Conservation (phyloP, 1,284 basidiomycete species). For the Prillingera fragicola region DNA sequence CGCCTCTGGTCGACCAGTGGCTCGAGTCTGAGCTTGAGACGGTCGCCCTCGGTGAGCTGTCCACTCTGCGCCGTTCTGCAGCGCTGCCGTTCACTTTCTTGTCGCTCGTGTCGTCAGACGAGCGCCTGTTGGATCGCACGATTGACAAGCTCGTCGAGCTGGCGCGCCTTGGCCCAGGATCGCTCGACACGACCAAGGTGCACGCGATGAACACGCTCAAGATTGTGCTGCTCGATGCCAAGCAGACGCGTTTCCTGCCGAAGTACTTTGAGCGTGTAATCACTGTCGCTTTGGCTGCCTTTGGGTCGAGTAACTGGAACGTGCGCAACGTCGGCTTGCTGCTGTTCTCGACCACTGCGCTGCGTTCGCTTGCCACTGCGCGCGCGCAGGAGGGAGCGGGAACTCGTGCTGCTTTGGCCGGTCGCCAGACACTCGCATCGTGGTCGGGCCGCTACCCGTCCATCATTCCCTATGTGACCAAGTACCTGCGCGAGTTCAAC, state of each 20-base stretch:
- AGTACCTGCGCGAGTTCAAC: constrained; percentile 12
- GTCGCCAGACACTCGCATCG: constrained; percentile 29
- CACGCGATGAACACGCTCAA: constrained; percentile 47
- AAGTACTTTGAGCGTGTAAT: constrained; percentile 40
- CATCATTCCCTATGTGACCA: constrained; percentile 31
- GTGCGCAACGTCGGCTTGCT: constrained; percentile 47
- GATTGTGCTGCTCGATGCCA: constrained; percentile 44
- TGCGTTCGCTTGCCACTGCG: constrained; percentile 32
- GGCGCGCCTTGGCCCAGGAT: constrained; percentile 26
- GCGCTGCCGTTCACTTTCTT: constrained; percentile 44
- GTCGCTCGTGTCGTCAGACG: constrained; percentile 34
- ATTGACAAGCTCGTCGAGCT: constrained; percentile 28
- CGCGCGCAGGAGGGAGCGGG: constrained; percentile 29
- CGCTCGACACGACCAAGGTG: constrained; percentile 40
- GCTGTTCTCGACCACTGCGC: constrained; percentile 42
- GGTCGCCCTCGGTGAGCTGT: constrained; percentile 36
- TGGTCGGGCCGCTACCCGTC: constrained; percentile 38
- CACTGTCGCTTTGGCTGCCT: constrained; percentile 39
- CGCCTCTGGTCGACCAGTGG: constrained; percentile 31
- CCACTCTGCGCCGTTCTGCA: constrained; percentile 45
- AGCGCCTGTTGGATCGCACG: constrained; percentile 29
- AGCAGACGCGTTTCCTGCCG: constrained; percentile 33
- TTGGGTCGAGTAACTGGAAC: constrained; percentile 45
- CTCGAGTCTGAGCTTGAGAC: constrained; percentile 37
- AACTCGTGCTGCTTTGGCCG: constrained; percentile 27